Percentiles rank a stretch among this genome's conserved stretches.
Conservation (phyloP, 1,139 yeast genomes). For the Hansenula anomala region DNA sequence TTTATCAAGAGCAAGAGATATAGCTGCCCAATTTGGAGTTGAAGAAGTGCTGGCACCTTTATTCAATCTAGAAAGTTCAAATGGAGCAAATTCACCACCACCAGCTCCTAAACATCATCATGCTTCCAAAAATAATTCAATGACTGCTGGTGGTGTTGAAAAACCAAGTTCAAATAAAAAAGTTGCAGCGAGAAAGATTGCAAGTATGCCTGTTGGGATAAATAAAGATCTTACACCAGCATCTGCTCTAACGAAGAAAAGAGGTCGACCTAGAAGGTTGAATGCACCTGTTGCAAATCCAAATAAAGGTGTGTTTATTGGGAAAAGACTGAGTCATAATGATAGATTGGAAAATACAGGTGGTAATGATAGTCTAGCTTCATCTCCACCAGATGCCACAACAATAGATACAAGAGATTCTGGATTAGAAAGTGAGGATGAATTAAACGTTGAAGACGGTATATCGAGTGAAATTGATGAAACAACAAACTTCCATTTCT, state of each 20-base stretch:
- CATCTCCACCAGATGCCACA: constrained; percentile 3
- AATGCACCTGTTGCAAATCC: constrained; percentile 15
- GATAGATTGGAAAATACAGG: background rate
- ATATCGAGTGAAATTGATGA: constrained; percentile 33
- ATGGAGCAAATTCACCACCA: constrained; percentile 67
- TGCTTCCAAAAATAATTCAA: constrained; percentile 36
- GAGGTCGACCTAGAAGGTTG: constrained; percentile 46
- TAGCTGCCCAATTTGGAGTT: constrained; percentile 72
- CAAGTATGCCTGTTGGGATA: constrained; percentile 19
- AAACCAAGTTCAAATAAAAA: constrained; percentile 10
- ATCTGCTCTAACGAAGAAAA: constrained; percentile 27
- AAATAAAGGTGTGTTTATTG: constrained; percentile 19
- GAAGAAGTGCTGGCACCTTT: constrained; percentile 60
- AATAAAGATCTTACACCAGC: constrained; percentile 21
- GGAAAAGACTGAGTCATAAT: constrained; percentile 8
- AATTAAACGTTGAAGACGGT: constrained; percentile 32
- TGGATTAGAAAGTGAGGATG: constrained; percentile 9
- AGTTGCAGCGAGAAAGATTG: constrained; percentile 16
- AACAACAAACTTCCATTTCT: constrained; percentile 4
- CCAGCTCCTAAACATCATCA: constrained; percentile 84
- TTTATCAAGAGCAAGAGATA: constrained; percentile 46
- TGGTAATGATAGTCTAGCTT: constrained; percentile 1
- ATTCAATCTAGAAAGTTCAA: constrained; percentile 55
- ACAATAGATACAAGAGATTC: constrained; percentile 4
- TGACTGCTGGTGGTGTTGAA: constrained; percentile 5